phyloP scores from a whole-genome alignment of 1,284 basidiomycete genomes.

The Puccinia polysora region DNA sequence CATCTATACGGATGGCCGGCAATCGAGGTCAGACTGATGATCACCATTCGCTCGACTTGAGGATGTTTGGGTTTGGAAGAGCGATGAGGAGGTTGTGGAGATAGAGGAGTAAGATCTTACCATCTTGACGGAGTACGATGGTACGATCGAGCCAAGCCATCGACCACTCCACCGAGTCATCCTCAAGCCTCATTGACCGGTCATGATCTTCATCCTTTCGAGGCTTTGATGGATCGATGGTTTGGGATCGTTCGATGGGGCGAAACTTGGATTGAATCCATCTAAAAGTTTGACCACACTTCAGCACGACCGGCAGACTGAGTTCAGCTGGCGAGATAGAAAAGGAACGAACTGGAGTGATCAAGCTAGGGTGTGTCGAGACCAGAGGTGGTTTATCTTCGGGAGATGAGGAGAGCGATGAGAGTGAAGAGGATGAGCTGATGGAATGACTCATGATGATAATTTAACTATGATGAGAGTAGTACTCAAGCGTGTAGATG shows the following conservation, averaged over 20 bases:
- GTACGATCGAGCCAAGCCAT: constrained; percentile 48
- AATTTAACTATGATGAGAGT: too few relatives aligned
- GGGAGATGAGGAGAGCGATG: not conserved
- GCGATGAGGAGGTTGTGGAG: too few relatives aligned
- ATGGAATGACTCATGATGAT: too few relatives aligned
- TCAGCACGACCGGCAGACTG: constrained; percentile 47
- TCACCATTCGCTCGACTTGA: not conserved
- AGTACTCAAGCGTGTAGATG: too few relatives aligned
- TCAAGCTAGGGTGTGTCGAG: constrained; percentile 21
- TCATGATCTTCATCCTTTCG: not conserved
- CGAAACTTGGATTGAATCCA: constrained; percentile 45
- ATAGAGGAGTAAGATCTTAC: too few relatives aligned
- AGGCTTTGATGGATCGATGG: constrained; percentile 2
- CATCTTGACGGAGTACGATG: constrained; percentile 49
- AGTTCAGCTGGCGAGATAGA: constrained; percentile 47
- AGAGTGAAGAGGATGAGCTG: constrained; percentile 14
- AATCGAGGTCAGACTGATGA: not conserved
- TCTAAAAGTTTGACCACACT: constrained; percentile 49
- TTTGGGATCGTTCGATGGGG: constrained; percentile 2
- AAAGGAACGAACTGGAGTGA: constrained; percentile 49
- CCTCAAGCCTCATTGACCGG: not conserved
- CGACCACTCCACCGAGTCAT: constrained; percentile 47
- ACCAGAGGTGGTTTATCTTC: not conserved
- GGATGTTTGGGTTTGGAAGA: not conserved
- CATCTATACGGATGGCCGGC: constrained; percentile 1